Percentiles rank a stretch among this genome's conserved stretches.
These are phyloP conservation scores for Cladosporium sp. DNA, from an alignment of 2,329 filamentous ascomycete species.

Conservation along the genomic window DNA sequence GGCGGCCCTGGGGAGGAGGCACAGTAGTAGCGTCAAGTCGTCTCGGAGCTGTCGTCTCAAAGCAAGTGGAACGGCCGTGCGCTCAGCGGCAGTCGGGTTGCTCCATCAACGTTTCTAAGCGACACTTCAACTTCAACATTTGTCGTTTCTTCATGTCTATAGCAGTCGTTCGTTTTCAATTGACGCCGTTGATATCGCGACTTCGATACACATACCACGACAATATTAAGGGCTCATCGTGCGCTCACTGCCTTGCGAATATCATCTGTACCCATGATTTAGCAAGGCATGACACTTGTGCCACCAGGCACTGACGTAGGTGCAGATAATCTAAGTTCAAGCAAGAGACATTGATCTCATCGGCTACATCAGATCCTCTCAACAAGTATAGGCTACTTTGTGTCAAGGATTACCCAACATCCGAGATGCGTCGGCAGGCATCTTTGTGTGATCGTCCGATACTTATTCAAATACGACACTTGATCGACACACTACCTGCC, in stretches of 20 bases:
- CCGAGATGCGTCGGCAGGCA: neutral
- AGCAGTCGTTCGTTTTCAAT: neutral
- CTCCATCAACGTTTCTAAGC: conserved; percentile 1
- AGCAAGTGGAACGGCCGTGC: neutral
- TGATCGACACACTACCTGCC: neutral
- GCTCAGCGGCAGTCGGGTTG: neutral
- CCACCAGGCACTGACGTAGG: neutral
- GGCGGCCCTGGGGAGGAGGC: conserved; percentile 12
- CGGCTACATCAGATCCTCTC: neutral
- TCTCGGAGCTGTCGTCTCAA: conserved; percentile 7
- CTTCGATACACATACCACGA: neutral
- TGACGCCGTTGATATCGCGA: neutral
- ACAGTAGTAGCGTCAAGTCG: conserved; percentile 7
- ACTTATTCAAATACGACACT: neutral
- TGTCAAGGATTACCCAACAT: neutral
- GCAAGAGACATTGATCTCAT: neutral
- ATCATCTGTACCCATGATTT: too few relatives aligned
- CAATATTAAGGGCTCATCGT: neutral
- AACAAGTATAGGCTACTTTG: neutral
- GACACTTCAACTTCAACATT: neutral
- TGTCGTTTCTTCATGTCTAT: conserved; percentile 2
- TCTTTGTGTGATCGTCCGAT: neutral
- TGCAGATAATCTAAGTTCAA: neutral
- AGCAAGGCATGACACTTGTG: neutral
- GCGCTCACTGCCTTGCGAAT: neutral